Percentiles rank a stretch among this genome's conserved stretches.
Evolutionary conservation across 306 rosid genomes (phyloP).

Genomic region (Trifolium fragiferum): DNA sequence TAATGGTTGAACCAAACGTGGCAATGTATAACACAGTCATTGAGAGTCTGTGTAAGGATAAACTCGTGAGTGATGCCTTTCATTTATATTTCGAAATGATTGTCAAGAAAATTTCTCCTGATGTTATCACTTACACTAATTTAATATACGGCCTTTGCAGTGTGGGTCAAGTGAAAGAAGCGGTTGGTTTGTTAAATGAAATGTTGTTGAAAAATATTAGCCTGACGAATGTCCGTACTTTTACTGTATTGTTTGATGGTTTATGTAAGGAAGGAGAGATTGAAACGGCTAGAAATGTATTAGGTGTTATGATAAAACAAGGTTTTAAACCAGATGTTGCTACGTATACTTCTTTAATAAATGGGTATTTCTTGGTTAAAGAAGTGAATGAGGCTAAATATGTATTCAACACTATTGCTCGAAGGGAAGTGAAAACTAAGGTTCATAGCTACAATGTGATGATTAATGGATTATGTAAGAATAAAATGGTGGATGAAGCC

Average conservation of each 20-base stretch:
- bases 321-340: background rate
- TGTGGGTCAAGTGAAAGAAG: background rate
- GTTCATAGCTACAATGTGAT: background rate
- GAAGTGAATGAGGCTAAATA: slow-evolving; percentile 21
- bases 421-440: background rate
- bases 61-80: background rate
- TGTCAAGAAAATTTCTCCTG: background rate
- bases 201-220: background rate
- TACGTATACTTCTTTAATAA: slow-evolving; percentile 4
- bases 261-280: background rate
- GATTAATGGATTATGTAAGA: slow-evolving; percentile 19
- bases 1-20: background rate
- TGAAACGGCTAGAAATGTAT: background rate
- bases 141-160: background rate
- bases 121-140: background rate
- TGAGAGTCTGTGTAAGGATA: background rate
- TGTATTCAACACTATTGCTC: background rate
- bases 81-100: slow-evolving; percentile 25
- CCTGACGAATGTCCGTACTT: background rate
- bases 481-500: slow-evolving; percentile 33
- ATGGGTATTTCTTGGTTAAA: slow-evolving; percentile 37
- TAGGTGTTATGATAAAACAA: slow-evolving; percentile 22
- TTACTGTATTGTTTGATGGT: background rate
- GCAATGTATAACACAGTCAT: background rate
- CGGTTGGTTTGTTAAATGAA: background rate